These are phyloP conservation scores for Phytophthora sp. DNA, from an alignment of 352 stramenopile species.

Conservation along the genomic window DNA sequence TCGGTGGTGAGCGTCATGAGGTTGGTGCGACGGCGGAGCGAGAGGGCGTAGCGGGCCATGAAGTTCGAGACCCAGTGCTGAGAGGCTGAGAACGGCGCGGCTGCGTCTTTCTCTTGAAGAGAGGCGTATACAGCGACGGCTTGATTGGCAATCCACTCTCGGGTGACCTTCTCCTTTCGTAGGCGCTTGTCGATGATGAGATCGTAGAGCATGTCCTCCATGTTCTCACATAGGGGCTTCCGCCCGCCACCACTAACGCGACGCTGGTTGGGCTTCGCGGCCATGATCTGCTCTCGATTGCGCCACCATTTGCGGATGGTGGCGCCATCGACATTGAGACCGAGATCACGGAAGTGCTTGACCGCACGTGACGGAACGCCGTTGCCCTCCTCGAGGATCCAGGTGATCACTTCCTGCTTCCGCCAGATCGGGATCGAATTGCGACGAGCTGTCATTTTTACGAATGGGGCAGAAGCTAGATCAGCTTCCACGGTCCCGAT, in stretches of 20 bases:
- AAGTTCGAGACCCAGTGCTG: no score
- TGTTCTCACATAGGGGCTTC: conserved; percentile 14
- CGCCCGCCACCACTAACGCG: no score
- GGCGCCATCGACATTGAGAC: conserved; percentile 17
- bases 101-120: no score
- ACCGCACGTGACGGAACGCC: conserved; percentile 11
- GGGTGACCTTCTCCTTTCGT: conserved; percentile 11
- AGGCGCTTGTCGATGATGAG: conserved; percentile 6
- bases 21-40: no score
- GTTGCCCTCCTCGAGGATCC: conserved; percentile 17
- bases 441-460: neutral
- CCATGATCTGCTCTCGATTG: conserved; percentile 19
- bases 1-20: no score
- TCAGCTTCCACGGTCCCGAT: no score
- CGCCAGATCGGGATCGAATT: conserved; percentile 20
- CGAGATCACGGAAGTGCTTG: conserved; percentile 17
- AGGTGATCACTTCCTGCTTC: conserved; percentile 26
- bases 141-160: conserved; percentile 4
- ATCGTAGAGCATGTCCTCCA: conserved; percentile 19
- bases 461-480: neutral
- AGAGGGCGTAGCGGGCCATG: no score
- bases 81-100: no score
- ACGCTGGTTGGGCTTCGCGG: no score
- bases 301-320: conserved; percentile 28
- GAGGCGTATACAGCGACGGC: no score